Percentiles rank a stretch among this genome's conserved stretches.
phyloP scores from a whole-genome alignment of 2,329 filamentous ascomycete species.

The Alternaria ventricosa region DNA sequence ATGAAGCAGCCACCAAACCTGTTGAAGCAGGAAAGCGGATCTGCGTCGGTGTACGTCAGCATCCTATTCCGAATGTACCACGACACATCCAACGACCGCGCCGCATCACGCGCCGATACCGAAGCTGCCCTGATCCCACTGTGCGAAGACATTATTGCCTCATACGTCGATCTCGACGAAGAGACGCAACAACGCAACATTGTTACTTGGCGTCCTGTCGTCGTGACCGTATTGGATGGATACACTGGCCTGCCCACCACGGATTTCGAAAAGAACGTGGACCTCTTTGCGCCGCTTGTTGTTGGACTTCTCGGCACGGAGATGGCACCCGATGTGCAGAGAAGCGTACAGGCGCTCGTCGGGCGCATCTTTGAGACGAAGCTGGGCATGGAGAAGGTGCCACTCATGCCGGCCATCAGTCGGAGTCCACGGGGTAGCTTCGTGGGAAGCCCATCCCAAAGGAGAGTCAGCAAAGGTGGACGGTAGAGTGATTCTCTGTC shows the following conservation, averaged over 20 bases:
- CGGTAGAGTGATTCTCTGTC: slow-evolving; percentile 3
- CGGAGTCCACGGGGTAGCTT: slow-evolving; percentile 34
- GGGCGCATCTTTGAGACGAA: slow-evolving; percentile 76
- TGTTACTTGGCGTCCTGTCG: slow-evolving; percentile 93
- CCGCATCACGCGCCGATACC: slow-evolving; percentile 79
- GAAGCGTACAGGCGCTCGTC: slow-evolving; percentile 78
- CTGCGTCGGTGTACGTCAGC: slow-evolving; percentile 90
- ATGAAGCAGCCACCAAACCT: slow-evolving; percentile 99
- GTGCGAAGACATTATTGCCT: slow-evolving; percentile 90
- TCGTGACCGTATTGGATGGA: slow-evolving; percentile 94
- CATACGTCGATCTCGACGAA: slow-evolving; percentile 86
- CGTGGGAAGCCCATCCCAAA: slow-evolving; percentile 25
- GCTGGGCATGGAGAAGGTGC: slow-evolving; percentile 27
- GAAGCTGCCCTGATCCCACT: slow-evolving; percentile 92
- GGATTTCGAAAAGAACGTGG: slow-evolving; percentile 80
- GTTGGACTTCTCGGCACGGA: slow-evolving; percentile 85
- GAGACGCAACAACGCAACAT: slow-evolving; percentile 98
- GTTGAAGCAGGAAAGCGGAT: slow-evolving; percentile 93
- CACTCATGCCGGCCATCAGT: slow-evolving; percentile 29
- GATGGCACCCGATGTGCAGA: slow-evolving; percentile 77
- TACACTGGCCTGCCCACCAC: slow-evolving; percentile 82
- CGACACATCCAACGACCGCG: slow-evolving; percentile 82
- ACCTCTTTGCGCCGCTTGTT: slow-evolving; percentile 83
- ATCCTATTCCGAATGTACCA: slow-evolving; percentile 98
- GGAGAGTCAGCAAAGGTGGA: slow-evolving; percentile 16